These are phyloP conservation scores for Aspergillus homomorphus DNA, from an alignment of 495 filamentous ascomycete species.

Conservation along the genomic window DNA sequence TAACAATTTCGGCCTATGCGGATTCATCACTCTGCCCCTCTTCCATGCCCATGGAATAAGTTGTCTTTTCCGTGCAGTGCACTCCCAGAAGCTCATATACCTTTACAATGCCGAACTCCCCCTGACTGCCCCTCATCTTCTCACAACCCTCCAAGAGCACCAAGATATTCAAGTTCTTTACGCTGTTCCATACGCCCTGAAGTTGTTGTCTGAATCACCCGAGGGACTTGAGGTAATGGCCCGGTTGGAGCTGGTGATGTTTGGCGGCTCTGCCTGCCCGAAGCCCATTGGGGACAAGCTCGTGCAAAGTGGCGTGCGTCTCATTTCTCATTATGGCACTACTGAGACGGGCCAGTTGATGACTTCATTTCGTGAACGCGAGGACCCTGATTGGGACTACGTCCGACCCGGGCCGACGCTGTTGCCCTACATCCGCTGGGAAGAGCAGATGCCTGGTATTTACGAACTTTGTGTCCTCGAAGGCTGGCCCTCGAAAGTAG, in stretches of 20 bases:
- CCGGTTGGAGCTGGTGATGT: constrained; percentile 44
- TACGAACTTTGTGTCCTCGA: constrained; percentile 55
- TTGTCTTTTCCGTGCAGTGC: constrained; percentile 46
- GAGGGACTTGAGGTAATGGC: constrained; percentile 37
- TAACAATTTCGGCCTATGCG: constrained; percentile 35
- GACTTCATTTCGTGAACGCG: constrained; percentile 41
- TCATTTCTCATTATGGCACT: constrained; percentile 46
- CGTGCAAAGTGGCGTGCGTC: constrained; percentile 48
- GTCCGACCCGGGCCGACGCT: constrained; percentile 39
- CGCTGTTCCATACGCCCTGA: constrained; percentile 47
- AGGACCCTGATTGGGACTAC: constrained; percentile 61
- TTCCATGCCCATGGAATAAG: constrained; percentile 52
- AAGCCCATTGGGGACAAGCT: constrained; percentile 50
- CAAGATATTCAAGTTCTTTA: constrained; percentile 40
- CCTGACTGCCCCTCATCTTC: constrained; percentile 36
- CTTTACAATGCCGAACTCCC: constrained; percentile 46
- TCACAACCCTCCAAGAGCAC: constrained; percentile 36
- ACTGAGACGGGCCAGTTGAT: constrained; percentile 54
- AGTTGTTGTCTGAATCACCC: constrained; percentile 43
- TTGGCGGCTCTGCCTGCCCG: constrained; percentile 46
- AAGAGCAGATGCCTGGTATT: constrained; percentile 43
- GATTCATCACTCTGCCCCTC: constrained; percentile 52
- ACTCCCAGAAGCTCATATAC: constrained; percentile 37
- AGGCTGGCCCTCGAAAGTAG: constrained; percentile 60
- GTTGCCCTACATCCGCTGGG: constrained; percentile 44